Evolutionary conservation across 2,329 filamentous ascomycete genomes (phyloP).

Genomic region (Phyllosticta citribraziliensis): DNA sequence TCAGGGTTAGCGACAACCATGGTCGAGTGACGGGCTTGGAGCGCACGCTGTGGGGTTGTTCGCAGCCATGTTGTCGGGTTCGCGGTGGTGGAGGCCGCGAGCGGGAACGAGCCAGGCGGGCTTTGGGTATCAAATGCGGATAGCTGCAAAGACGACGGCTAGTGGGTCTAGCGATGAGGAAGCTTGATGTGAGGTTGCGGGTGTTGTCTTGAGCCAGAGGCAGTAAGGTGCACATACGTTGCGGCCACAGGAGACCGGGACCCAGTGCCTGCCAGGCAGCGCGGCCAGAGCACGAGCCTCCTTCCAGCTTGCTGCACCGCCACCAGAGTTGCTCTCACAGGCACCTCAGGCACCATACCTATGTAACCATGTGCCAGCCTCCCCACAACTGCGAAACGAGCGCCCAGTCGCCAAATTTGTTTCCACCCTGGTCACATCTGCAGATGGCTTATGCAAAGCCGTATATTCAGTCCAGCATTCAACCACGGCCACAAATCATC

Average conservation of each 20-base stretch:
- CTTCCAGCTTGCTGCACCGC: background rate
- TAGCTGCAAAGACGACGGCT: conserved; percentile 2
- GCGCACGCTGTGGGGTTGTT: conserved; percentile 33
- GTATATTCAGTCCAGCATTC: background rate
- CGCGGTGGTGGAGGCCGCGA: conserved; percentile 2
- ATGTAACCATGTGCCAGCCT: background rate
- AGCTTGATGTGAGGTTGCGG: conserved; percentile 1
- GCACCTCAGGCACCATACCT: too few species aligned
- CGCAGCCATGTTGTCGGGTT: conserved; percentile 27
- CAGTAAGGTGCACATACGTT: background rate
- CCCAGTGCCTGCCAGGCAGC: background rate
- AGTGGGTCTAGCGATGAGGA: background rate
- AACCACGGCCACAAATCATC: background rate
- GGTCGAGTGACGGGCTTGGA: background rate
- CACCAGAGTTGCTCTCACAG: background rate
- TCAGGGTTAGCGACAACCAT: conserved; percentile 4
- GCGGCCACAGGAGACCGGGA: background rate
- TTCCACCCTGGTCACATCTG: background rate
- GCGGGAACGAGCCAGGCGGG: background rate
- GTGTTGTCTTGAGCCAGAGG: conserved; percentile 6
- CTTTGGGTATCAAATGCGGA: background rate
- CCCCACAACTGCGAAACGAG: background rate
- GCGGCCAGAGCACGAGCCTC: background rate
- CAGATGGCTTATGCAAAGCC: background rate
- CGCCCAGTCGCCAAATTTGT: background rate